Conservation (phyloP, 1,139 yeast species). For the Geotrichum cucujoidarum region DNA sequence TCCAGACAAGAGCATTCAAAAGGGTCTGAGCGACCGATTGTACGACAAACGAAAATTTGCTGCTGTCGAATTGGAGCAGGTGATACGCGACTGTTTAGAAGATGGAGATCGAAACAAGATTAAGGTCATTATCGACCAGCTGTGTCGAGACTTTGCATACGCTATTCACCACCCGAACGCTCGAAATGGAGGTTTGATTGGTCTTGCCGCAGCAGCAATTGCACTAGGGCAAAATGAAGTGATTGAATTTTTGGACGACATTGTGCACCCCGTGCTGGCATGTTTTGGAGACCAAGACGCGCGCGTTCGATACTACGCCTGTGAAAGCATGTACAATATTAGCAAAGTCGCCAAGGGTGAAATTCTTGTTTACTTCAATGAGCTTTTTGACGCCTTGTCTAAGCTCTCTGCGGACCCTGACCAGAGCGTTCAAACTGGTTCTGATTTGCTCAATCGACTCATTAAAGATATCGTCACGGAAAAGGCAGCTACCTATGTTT, state of each 20-base stretch:
- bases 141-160: constrained; percentile 65
- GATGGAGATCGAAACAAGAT: constrained; percentile 66
- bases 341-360: constrained; percentile 98
- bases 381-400: constrained; percentile 88
- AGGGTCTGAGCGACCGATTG: constrained; percentile 82
- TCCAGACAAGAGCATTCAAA: constrained; percentile 63
- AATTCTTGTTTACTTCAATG: constrained; percentile 83
- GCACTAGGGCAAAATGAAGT: constrained; percentile 72
- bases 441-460: constrained; percentile 84
- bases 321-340: constrained; percentile 92
- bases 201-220: constrained; percentile 70
- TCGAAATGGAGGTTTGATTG: constrained; percentile 70
- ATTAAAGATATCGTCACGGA: constrained; percentile 94
- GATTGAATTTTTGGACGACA: constrained; percentile 70
- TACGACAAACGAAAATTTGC: constrained; percentile 94
- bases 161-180: constrained; percentile 73
- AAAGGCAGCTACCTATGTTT: constrained; percentile 84
- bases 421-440: constrained; percentile 89
- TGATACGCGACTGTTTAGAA: constrained; percentile 66
- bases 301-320: constrained; percentile 91
- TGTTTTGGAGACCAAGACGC: constrained; percentile 97
- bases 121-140: constrained; percentile 59
- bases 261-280: constrained; percentile 88
- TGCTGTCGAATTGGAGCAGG: constrained; percentile 81
- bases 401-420: constrained; percentile 89